These are phyloP conservation scores for Claviceps sp. DNA, from an alignment of 2,329 filamentous ascomycete genomes.

Conservation along the genomic window DNA sequence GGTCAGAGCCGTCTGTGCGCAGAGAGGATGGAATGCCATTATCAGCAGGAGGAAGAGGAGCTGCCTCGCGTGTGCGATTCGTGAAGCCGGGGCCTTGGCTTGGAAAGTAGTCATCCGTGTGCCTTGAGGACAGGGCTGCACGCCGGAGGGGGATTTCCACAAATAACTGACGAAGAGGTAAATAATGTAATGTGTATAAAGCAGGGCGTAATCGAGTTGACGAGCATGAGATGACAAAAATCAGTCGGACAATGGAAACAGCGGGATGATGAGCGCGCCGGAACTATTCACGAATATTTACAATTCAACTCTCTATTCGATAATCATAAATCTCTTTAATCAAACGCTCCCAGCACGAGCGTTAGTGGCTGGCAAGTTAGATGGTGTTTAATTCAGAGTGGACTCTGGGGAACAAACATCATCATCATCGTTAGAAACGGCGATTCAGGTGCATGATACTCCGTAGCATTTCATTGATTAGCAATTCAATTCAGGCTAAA, in stretches of 20 bases:
- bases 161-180: neutral
- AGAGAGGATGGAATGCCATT: constrained; percentile 60
- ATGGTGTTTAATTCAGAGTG: too few species aligned
- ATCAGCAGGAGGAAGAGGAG: constrained; percentile 54
- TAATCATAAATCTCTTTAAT: too few species aligned
- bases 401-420: too few species aligned
- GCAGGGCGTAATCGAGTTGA: neutral
- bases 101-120: constrained; percentile 55
- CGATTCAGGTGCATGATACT: too few species aligned
- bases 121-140: constrained; percentile 16
- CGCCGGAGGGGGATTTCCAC: neutral
- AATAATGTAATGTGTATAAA: neutral
- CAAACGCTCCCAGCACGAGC: too few species aligned
- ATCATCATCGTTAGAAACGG: too few species aligned
- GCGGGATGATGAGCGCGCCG: neutral
- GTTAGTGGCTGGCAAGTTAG: too few species aligned
- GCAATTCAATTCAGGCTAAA: too few species aligned
- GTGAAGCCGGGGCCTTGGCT: constrained; percentile 58
- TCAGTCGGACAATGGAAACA: neutral
- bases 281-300: too few species aligned
- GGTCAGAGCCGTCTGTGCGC: constrained; percentile 58
- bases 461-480: too few species aligned
- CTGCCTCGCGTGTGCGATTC: constrained; percentile 60
- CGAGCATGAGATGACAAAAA: neutral
- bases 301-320: too few species aligned